Conservation (phyloP, 306 rosid species). For the Acacia crassicarpa region DNA sequence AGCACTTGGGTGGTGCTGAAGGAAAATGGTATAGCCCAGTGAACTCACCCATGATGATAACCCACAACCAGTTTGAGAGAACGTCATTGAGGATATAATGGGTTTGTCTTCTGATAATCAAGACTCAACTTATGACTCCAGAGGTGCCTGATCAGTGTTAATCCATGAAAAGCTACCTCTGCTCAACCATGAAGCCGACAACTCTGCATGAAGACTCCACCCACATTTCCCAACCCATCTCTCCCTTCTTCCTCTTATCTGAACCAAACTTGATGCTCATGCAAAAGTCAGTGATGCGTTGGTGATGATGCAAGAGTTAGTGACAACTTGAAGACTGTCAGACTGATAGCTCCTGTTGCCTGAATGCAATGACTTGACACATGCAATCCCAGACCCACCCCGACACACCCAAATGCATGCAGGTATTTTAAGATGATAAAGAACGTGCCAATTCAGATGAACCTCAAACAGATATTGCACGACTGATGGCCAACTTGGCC, state of each 20-base stretch:
- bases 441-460: conserved; percentile 43
- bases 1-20: conserved; percentile 33
- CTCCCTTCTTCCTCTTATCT: conserved; percentile 58
- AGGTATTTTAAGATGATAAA: conserved; percentile 49
- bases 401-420: conserved; percentile 81
- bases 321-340: conserved; percentile 73
- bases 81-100: conserved; percentile 19
- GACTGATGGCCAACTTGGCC: conserved; percentile 90
- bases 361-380: conserved; percentile 60
- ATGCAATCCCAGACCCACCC: conserved; percentile 71
- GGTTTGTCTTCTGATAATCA: conserved; percentile 18
- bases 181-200: conserved; percentile 34
- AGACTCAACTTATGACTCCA: conserved; percentile 30
- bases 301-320: conserved; percentile 89
- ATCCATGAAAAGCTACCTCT: conserved; percentile 32
- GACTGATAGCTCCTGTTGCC: conserved; percentile 60
- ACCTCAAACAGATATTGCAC: conserved; percentile 85
- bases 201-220: conserved; percentile 33
- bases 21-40: conserved; percentile 31
- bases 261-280: conserved; percentile 63
- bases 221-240: conserved; percentile 41
- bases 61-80: conserved; percentile 32
- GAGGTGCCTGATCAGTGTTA: conserved; percentile 31
- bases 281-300: conserved; percentile 79
- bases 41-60: conserved; percentile 34